These are phyloP conservation scores for Penicillium herquei DNA, from an alignment of 495 filamentous ascomycete species.

Conservation along the genomic window DNA sequence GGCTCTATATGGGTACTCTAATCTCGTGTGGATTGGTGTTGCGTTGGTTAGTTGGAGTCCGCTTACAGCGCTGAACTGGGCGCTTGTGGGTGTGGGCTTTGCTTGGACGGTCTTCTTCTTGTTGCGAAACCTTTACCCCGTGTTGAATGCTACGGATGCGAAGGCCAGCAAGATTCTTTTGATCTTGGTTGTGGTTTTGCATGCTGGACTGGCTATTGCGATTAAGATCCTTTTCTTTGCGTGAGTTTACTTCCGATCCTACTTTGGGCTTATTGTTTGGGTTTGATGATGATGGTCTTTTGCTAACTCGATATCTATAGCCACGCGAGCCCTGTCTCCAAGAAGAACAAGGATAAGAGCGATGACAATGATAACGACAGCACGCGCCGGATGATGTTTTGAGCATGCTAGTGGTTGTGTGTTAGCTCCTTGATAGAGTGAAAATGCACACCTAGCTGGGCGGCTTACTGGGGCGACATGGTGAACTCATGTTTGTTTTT, in stretches of 20 bases:
- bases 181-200: conserved; percentile 76
- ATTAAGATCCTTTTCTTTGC: conserved; percentile 98
- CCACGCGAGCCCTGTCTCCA: conserved; percentile 63
- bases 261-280: neutral
- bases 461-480: conserved; percentile 11
- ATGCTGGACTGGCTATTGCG: conserved; percentile 82
- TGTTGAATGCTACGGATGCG: conserved; percentile 86
- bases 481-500: conserved; percentile 7
- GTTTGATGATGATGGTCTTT: neutral
- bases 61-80: conserved; percentile 81
- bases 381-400: conserved; percentile 34
- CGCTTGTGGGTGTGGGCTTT: conserved; percentile 90
- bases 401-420: neutral
- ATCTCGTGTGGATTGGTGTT: conserved; percentile 94
- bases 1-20: conserved; percentile 92
- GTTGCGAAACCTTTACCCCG: conserved; percentile 87
- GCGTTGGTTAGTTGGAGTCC: conserved; percentile 88
- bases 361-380: conserved; percentile 25
- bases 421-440: conserved; percentile 2
- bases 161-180: conserved; percentile 88
- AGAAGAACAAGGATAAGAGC: conserved; percentile 43
- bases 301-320: conserved; percentile 29
- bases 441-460: conserved; percentile 18
- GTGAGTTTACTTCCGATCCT: conserved; percentile 34
- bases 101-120: conserved; percentile 82